Evolutionary conservation across 345 rosid genomes (phyloP).

Genomic region (Citrus mangshanensis): DNA sequence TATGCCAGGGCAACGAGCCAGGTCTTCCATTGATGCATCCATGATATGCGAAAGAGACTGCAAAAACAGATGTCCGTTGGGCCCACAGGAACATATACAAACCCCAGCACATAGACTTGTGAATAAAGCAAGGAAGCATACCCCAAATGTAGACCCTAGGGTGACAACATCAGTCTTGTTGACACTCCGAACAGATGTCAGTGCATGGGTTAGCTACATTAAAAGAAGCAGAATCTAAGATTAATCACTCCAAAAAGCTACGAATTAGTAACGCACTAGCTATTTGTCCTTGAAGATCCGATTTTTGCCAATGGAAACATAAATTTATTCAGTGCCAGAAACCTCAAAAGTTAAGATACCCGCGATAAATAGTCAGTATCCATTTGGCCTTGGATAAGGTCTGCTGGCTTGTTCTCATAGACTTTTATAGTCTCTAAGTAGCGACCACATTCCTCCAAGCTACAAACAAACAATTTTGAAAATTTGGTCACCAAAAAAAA

Average conservation of each 20-base stretch:
- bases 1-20: too few species aligned
- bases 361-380: too few species aligned
- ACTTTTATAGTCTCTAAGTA: too few species aligned
- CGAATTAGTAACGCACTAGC: not conserved
- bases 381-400: too few species aligned
- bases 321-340: not conserved
- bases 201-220: conserved; percentile 66
- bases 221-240: conserved; percentile 11
- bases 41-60: conserved; percentile 86
- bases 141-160: conserved; percentile 88
- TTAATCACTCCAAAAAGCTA: conserved; percentile 1
- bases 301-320: not conserved
- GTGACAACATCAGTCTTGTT: conserved; percentile 98
- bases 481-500: conserved; percentile 47
- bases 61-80: conserved; percentile 11
- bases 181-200: conserved; percentile 73
- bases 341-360: too few species aligned
- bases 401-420: too few species aligned
- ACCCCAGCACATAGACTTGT: not conserved
- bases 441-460: too few species aligned
- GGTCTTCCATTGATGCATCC: conserved; percentile 82
- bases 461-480: too few species aligned
- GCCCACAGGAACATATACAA: not conserved
- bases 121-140: conserved; percentile 21
- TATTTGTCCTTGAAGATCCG: not conserved